phyloP scores from a whole-genome alignment of 2,329 filamentous ascomycete genomes.

The Monosporascus cannonballus region DNA sequence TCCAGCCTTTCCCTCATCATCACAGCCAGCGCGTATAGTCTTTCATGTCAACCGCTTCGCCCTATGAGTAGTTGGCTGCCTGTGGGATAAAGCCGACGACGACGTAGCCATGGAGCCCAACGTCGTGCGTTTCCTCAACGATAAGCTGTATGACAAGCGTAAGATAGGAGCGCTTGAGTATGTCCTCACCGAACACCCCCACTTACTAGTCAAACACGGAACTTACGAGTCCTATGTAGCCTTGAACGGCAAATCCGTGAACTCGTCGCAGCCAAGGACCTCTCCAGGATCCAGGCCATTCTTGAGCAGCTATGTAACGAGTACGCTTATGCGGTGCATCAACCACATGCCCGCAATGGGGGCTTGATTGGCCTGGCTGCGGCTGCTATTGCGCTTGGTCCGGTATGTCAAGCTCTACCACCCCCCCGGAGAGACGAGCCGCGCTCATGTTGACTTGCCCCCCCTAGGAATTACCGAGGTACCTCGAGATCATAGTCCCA shows the following conservation, averaged over 20 bases:
- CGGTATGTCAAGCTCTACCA: slow-evolving; percentile 51
- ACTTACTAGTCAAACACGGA: slow-evolving; percentile 3
- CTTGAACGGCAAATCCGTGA: slow-evolving; percentile 89
- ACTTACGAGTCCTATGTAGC: slow-evolving; percentile 37
- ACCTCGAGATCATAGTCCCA: slow-evolving; percentile 89
- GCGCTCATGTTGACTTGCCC: slow-evolving; percentile 12
- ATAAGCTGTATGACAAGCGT: slow-evolving; percentile 98
- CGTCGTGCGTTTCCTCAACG: slow-evolving; percentile 86
- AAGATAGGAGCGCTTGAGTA: slow-evolving; percentile 96
- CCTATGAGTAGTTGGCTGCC: not conserved
- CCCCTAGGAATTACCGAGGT: slow-evolving; percentile 76
- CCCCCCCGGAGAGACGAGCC: too few relatives aligned
- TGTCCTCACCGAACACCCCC: slow-evolving; percentile 27
- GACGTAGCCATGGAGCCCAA: slow-evolving; percentile 67
- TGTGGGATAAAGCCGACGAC: slow-evolving; percentile 1
- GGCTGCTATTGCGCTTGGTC: slow-evolving; percentile 88
- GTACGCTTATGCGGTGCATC: slow-evolving; percentile 94
- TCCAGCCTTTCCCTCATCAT: not conserved
- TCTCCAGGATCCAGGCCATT: slow-evolving; percentile 75
- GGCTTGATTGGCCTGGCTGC: slow-evolving; percentile 93
- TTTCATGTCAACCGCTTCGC: not conserved
- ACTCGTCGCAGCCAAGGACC: slow-evolving; percentile 68
- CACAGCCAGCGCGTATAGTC: not conserved
- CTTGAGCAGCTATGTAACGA: slow-evolving; percentile 96
- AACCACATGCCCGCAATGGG: slow-evolving; percentile 92